Conservation (phyloP, 495 filamentous ascomycete species). For the Lasiosphaeria ovina region DNA sequence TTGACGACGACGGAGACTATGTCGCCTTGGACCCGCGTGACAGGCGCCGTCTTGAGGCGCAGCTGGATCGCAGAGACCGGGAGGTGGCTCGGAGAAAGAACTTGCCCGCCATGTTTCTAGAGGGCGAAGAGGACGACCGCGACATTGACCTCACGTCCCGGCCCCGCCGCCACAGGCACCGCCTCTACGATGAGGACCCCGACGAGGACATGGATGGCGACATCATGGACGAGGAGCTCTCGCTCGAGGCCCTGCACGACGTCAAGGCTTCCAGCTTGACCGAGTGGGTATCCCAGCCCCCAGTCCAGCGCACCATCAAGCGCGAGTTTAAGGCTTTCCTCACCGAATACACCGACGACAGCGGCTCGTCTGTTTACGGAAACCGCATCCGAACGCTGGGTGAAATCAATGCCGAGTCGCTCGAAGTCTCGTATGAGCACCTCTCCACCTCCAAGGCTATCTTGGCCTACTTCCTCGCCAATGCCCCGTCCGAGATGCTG, state of each 20-base stretch:
- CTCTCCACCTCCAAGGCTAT: slow-evolving; percentile 87
- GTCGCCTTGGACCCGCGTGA: slow-evolving; percentile 75
- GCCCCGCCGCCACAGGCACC: slow-evolving; percentile 72
- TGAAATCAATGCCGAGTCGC: slow-evolving; percentile 91
- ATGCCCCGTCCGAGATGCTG: slow-evolving; percentile 87
- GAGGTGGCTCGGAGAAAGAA: slow-evolving; percentile 71
- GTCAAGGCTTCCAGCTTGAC: slow-evolving; percentile 90
- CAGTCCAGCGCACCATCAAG: slow-evolving; percentile 89
- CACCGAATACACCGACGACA: slow-evolving; percentile 88
- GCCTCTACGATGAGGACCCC: slow-evolving; percentile 83
- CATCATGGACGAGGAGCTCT: slow-evolving; percentile 91
- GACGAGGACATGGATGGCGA: slow-evolving; percentile 90
- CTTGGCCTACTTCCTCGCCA: slow-evolving; percentile 95
- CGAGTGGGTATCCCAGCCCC: slow-evolving; percentile 89
- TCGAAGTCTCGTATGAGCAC: slow-evolving; percentile 96
- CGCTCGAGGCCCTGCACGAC: slow-evolving; percentile 86
- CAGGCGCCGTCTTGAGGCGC: slow-evolving; percentile 78
- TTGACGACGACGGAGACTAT: slow-evolving; percentile 62
- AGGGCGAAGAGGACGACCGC: slow-evolving; percentile 84
- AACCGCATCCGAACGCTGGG: slow-evolving; percentile 88
- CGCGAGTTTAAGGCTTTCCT: slow-evolving; percentile 97
- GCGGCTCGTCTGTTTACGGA: slow-evolving; percentile 88
- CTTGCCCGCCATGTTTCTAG: slow-evolving; percentile 81
- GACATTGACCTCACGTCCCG: slow-evolving; percentile 79
- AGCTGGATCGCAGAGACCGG: slow-evolving; percentile 78